phyloP scores from a whole-genome alignment of 352 stramenopile species.

The Pythium graminicola region DNA sequence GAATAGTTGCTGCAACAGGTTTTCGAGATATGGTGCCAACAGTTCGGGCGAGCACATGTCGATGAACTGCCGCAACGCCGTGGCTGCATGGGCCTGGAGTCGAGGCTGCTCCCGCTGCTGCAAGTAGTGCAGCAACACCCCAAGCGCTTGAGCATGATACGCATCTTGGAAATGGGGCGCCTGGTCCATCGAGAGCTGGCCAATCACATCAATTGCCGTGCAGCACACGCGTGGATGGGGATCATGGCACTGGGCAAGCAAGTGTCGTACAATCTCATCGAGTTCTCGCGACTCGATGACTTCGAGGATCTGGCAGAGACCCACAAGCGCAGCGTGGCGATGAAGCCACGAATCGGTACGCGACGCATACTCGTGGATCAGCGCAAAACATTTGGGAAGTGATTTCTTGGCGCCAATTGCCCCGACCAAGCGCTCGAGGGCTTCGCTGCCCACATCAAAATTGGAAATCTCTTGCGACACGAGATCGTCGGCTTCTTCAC shows the following conservation, averaged over 20 bases:
- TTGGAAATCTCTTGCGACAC: conserved; percentile 75
- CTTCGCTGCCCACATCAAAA: conserved; percentile 81
- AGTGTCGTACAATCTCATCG: conserved; percentile 59
- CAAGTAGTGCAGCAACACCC: conserved; percentile 58
- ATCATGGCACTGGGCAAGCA: conserved; percentile 63
- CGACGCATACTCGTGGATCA: conserved; percentile 70
- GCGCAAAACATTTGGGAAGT: conserved; percentile 62
- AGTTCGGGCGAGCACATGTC: conserved; percentile 66
- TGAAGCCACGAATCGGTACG: conserved; percentile 62
- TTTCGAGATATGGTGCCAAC: conserved; percentile 69
- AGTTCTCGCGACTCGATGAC: conserved; percentile 56
- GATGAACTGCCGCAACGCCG: conserved; percentile 75
- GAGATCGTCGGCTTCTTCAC: conserved; percentile 59
- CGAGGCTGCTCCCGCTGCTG: conserved; percentile 50
- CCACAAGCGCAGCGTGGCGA: conserved; percentile 71
- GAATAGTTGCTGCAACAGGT: conserved; percentile 63
- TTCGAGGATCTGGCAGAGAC: conserved; percentile 76
- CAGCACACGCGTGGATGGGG: conserved; percentile 73
- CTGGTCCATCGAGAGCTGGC: conserved; percentile 74
- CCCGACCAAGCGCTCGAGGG: conserved; percentile 59
- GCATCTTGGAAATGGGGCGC: conserved; percentile 68
- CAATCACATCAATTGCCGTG: conserved; percentile 78
- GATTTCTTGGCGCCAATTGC: conserved; percentile 65
- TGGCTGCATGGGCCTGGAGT: conserved; percentile 69
- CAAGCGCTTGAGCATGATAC: conserved; percentile 63